Evolutionary conservation across 2,329 filamentous ascomycete genomes (phyloP), one percentile per base, ranked within the genome.

Genomic region (Endothia cerciana): DNA sequence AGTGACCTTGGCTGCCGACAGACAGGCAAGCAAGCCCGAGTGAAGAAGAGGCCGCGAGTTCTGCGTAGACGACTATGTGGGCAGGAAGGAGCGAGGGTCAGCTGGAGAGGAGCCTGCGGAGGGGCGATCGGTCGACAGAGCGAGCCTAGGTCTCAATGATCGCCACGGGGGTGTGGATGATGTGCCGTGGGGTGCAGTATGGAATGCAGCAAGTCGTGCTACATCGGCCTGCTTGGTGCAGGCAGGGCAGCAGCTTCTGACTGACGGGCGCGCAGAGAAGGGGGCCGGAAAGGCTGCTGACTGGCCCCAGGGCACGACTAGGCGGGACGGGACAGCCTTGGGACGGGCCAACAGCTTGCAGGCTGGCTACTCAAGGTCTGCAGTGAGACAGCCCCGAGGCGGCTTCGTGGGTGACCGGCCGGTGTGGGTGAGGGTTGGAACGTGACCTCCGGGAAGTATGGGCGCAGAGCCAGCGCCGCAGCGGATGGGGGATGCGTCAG

Each of bases 191-290:
- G 56, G 7, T 64, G 61, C 53, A 65, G 43, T 33, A 45, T 55
- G 33, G 30, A 59, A 58, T 60, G 59, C 59, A 65, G 57, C 47
- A 62, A 11, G 61, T 53, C 62, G 64, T 64, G 61, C 61, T 68
- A 64, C 60, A 66, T 68, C 57, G 45, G 38, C 51, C 47, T 51
- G 25, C 25, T 13, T 53, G 28, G 25, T 51, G 51, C 51, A 36
- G 30, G 28, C 28, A 30, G 51, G 51, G 30, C 51, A 55, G 51
- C 51, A 55, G 51, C 51, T 36, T n/a, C n/a, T n/a, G n/a, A n/a
- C n/a, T 55, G 57, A 40, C 30, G 43, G 40, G 30, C 56, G 40
- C 36, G 47, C 56, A 66, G 64, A n/a, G 30, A 57, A 47, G 66
- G 36, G n/a, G 59, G 7, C 40, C 25, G 33, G 51, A 25, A 28